These are phyloP conservation scores for Gardenia jasminoides DNA, from an alignment of 257 asterid species.

Conservation along the genomic window DNA sequence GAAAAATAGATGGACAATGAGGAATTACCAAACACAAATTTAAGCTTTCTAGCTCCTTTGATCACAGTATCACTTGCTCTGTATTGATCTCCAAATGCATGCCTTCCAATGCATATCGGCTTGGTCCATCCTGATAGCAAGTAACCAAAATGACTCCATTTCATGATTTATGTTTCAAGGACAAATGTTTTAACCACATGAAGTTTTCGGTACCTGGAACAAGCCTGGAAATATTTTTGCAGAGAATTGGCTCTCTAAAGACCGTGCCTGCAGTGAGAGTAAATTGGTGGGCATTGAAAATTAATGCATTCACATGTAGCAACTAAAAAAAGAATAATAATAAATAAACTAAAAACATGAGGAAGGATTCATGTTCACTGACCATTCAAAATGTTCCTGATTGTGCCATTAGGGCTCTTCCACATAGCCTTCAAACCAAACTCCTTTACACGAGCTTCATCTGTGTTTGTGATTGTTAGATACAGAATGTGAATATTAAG, in stretches of 20 bases:
- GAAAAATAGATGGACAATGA: conserved; percentile 7
- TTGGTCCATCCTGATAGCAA: conserved; percentile 85
- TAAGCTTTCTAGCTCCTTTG: conserved; percentile 92
- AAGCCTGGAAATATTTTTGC: conserved; percentile 92
- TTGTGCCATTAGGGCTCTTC: conserved; percentile 98
- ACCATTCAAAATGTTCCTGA: conserved; percentile 96
- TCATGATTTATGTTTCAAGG: conserved; percentile 2
- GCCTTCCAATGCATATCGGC: conserved; percentile 98
- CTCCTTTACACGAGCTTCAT: conserved; percentile 88
- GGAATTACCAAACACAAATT: conserved; percentile 79
- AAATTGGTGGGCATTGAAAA: conserved; percentile 10
- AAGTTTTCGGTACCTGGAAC: conserved; percentile 60
- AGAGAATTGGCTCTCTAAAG: conserved; percentile 92
- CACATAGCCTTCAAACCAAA: conserved; percentile 85
- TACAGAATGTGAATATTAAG: not conserved
- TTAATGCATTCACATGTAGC: not conserved
- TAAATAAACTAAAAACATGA: not conserved
- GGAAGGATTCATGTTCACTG: conserved; percentile 18
- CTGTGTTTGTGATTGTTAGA: conserved; percentile 37
- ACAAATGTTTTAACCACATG: conserved; percentile 1
- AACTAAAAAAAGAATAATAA: not conserved
- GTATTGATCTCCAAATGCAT: conserved; percentile 98
- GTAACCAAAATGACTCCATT: conserved; percentile 8
- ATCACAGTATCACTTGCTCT: conserved; percentile 92
- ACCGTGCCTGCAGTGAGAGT: conserved; percentile 67